A percentile compares a stretch with the other conserved stretches of the same genome.
Evolutionary conservation across 73 alveolate genomes (phyloP).

Genomic region (Uronychia binucleata): DNA sequence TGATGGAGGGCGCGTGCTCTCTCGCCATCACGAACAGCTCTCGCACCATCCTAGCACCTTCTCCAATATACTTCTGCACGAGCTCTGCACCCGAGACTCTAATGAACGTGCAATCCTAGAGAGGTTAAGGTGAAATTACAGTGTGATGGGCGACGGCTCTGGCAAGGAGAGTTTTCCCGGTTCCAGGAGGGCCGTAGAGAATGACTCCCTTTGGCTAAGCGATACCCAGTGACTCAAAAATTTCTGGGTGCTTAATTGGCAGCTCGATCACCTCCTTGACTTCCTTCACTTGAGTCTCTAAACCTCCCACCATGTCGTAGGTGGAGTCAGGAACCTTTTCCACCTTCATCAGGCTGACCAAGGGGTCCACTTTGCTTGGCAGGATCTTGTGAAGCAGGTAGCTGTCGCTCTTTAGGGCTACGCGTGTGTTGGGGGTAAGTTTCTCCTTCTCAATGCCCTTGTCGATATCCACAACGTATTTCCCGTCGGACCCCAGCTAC

Average conservation of each 20-base stretch:
- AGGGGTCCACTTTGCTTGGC: slow-evolving; percentile 98
- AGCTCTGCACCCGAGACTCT: slow-evolving; percentile 99
- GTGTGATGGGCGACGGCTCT: slow-evolving; percentile 99
- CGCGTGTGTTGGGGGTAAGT: slow-evolving; percentile 86
- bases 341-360: slow-evolving; percentile 98
- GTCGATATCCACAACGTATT: slow-evolving; percentile 97
- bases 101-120: slow-evolving; percentile 88
- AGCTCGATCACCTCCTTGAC: slow-evolving; percentile 98
- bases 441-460: slow-evolving; percentile 93
- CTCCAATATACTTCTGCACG: slow-evolving; percentile 99
- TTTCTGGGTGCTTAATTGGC: slow-evolving; percentile 99
- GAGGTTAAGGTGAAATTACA: background rate
- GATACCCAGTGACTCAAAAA: slow-evolving; percentile 97
- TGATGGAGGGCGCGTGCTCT: slow-evolving; percentile 99
- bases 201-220: slow-evolving; percentile 99
- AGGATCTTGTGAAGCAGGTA: slow-evolving; percentile 94
- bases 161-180: slow-evolving; percentile 99
- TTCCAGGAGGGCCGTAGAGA: slow-evolving; percentile 98
- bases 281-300: slow-evolving; percentile 82
- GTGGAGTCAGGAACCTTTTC: slow-evolving; percentile 99
- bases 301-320: slow-evolving; percentile 95
- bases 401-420: slow-evolving; percentile 94
- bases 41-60: slow-evolving; percentile 98
- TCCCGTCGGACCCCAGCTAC: slow-evolving; percentile 93
- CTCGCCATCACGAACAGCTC: slow-evolving; percentile 99